phyloP scores from a whole-genome alignment of 768 basidiomycete genomes.

The Pleurotus tuoliensis region DNA sequence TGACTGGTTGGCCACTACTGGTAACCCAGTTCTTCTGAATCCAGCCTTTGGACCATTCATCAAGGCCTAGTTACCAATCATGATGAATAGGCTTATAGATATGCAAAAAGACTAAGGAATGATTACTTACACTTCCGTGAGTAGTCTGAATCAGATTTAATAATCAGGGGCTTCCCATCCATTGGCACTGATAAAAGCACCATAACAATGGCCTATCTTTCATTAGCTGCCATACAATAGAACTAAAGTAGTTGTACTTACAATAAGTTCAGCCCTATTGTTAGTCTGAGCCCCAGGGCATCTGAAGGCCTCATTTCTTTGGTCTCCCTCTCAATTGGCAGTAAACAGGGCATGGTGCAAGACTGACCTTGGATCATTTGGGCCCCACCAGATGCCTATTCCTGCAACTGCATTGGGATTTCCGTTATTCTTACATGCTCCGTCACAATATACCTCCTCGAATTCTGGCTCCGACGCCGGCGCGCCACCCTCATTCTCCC shows the following conservation, averaged over 20 bases:
- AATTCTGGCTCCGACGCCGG: not conserved
- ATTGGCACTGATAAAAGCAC: conserved; percentile 70
- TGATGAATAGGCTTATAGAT: not conserved
- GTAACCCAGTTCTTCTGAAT: conserved; percentile 44
- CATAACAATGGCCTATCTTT: conserved; percentile 72
- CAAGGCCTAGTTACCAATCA: conserved; percentile 49
- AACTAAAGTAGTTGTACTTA: conserved; percentile 27
- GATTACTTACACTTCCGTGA: conserved; percentile 63
- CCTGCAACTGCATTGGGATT: conserved; percentile 64
- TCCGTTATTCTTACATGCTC: conserved; percentile 85
- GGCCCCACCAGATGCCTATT: conserved; percentile 88
- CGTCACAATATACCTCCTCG: conserved; percentile 78
- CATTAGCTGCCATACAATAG: conserved; percentile 1
- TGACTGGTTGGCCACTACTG: conserved; percentile 51
- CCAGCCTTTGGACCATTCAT: conserved; percentile 72
- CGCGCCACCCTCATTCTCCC: conserved; percentile 18
- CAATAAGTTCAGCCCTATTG: conserved; percentile 85
- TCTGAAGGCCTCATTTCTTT: conserved; percentile 77
- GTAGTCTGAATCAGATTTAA: conserved; percentile 86
- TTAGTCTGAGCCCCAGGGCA: conserved; percentile 85
- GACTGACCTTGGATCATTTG: conserved; percentile 54
- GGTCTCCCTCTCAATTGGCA: not conserved
- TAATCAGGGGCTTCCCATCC: conserved; percentile 52
- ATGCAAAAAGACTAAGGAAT: not conserved
- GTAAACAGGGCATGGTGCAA: not conserved